Evolutionary conservation across 1,284 basidiomycete species (phyloP).

Genomic region (Ganoderma resinaceum): DNA sequence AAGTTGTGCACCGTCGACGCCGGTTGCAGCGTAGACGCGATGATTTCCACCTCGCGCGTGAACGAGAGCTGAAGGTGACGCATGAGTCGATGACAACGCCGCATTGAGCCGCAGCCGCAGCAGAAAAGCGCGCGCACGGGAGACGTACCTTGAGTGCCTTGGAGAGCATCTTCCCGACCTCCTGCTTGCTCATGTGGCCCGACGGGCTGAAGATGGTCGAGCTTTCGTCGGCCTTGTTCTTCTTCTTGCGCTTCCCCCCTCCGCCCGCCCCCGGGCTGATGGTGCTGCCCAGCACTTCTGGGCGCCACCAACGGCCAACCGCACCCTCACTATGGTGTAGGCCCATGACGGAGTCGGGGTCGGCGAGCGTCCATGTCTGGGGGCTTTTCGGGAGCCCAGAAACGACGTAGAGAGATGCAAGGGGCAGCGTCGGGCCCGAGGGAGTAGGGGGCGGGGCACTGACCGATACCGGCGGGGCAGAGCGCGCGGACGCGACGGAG

Average conservation of each 20-base stretch:
- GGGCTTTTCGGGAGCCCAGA: constrained; percentile 85
- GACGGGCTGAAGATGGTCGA: constrained; percentile 62
- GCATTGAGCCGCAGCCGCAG: constrained; percentile 13
- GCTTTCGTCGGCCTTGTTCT: constrained; percentile 63
- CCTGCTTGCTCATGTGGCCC: constrained; percentile 80
- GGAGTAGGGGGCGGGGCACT: constrained; percentile 46
- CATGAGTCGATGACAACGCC: background rate
- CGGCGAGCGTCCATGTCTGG: constrained; percentile 93
- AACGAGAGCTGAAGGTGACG: constrained; percentile 71
- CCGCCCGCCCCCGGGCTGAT: constrained; percentile 83
- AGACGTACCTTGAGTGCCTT: constrained; percentile 84
- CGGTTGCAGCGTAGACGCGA: constrained; percentile 90
- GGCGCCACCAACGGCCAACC: constrained; percentile 92
- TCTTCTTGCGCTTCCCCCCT: constrained; percentile 65
- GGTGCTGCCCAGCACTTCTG: constrained; percentile 91
- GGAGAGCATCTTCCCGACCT: constrained; percentile 87
- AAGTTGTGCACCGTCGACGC: constrained; percentile 94
- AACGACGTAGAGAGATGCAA: constrained; percentile 85
- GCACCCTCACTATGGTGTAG: constrained; percentile 89
- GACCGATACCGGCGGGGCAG: constrained; percentile 60
- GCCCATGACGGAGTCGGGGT: constrained; percentile 86
- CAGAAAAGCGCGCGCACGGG: constrained; percentile 2
- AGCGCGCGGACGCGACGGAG: constrained; percentile 80
- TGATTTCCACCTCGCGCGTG: constrained; percentile 92
- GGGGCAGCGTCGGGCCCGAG: constrained; percentile 71